Evolutionary conservation across 257 asterid species (phyloP).

Genomic region (Ophiorrhiza pumila): DNA sequence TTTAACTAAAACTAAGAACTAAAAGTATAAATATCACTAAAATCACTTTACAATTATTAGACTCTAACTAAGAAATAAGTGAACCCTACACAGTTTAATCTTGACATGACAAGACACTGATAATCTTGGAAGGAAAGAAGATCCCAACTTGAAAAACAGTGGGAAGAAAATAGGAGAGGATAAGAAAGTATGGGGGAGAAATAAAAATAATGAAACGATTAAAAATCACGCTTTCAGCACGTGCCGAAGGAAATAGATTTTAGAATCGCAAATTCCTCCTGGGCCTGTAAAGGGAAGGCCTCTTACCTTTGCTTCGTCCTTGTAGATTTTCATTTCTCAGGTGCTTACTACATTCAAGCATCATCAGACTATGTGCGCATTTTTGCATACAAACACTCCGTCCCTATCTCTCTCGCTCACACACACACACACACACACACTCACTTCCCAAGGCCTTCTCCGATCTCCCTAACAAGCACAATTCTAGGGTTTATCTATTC

Average conservation of each 20-base stretch:
- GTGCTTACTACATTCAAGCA: constrained; percentile 17
- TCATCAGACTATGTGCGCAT: no score
- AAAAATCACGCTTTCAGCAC: constrained; percentile 19
- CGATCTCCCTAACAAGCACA: constrained; percentile 20
- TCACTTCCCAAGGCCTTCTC: constrained; percentile 24
- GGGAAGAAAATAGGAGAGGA: no score
- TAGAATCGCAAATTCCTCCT: constrained; percentile 3
- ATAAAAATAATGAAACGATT: background rate
- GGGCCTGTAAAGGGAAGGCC: constrained; percentile 3
- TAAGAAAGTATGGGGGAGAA: no score
- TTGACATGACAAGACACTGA: no score
- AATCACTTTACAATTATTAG: no score
- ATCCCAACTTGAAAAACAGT: no score
- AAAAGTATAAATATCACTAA: no score
- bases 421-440: constrained; percentile 20
- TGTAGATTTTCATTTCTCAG: constrained; percentile 18
- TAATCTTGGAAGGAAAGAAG: no score
- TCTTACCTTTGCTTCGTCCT: constrained; percentile 3
- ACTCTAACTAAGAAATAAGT: no score
- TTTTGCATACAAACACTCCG: background rate
- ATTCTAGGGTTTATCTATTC: constrained; percentile 23
- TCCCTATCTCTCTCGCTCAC: constrained; percentile 15
- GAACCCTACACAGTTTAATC: no score
- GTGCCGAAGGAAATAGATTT: constrained; percentile 18
- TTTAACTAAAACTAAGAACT: no score